These are phyloP conservation scores for Bombardia bombarda DNA, from an alignment of 495 filamentous ascomycete genomes.

Conservation along the genomic window DNA sequence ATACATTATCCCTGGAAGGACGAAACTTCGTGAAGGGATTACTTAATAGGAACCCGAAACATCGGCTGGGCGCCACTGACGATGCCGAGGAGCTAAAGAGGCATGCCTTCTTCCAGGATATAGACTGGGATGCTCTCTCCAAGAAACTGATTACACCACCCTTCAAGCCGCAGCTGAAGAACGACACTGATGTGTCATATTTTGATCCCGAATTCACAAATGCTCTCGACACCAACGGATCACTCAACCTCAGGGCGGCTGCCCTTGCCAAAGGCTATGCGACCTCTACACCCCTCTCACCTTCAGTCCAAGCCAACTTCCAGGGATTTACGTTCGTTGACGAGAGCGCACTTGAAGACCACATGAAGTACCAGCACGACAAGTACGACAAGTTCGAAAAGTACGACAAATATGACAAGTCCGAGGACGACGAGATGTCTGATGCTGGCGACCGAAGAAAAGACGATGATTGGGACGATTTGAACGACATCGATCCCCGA, in stretches of 20 bases:
- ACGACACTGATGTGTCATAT: slow-evolving; percentile 90
- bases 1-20: slow-evolving; percentile 87
- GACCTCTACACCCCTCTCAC: slow-evolving; percentile 82
- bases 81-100: slow-evolving; percentile 93
- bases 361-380: slow-evolving; percentile 58
- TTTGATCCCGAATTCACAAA: slow-evolving; percentile 99
- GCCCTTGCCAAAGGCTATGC: slow-evolving; percentile 67
- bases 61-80: slow-evolving; percentile 80
- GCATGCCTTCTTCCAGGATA: slow-evolving; percentile 89
- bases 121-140: slow-evolving; percentile 80
- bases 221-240: slow-evolving; percentile 72
- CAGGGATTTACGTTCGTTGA: slow-evolving; percentile 98
- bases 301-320: slow-evolving; percentile 96
- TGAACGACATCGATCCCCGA: slow-evolving; percentile 34
- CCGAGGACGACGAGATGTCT: slow-evolving; percentile 54
- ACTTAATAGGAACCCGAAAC: slow-evolving; percentile 93
- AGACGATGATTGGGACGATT: slow-evolving; percentile 41
- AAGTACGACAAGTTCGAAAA: too few species aligned
- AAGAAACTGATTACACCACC: slow-evolving; percentile 93
- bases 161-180: slow-evolving; percentile 95
- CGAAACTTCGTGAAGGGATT: slow-evolving; percentile 97
- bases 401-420: slow-evolving; percentile 70
- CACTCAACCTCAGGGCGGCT: slow-evolving; percentile 82
- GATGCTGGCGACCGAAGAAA: slow-evolving; percentile 39
- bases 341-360: slow-evolving; percentile 89